phyloP scores from a whole-genome alignment of 495 filamentous ascomycete genomes.

The Neurospora cerealis region DNA sequence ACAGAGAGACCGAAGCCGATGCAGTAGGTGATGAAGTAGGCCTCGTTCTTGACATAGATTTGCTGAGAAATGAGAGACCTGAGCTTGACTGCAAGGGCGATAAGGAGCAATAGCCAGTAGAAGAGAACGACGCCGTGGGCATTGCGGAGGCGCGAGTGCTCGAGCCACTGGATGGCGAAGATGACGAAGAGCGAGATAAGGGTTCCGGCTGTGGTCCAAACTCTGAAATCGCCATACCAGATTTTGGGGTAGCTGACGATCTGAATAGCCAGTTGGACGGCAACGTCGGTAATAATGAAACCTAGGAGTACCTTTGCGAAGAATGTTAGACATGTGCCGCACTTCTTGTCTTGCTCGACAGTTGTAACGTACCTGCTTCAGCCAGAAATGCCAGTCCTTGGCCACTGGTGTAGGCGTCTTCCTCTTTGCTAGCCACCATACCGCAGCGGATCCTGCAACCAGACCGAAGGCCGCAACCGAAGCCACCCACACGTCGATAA shows the following conservation, averaged over 20 bases:
- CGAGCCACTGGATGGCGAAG: conserved; percentile 80
- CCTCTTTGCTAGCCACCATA: conserved; percentile 51
- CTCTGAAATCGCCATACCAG: conserved; percentile 76
- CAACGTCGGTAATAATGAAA: conserved; percentile 55
- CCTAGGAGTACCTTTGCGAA: conserved; percentile 52
- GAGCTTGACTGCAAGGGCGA: conserved; percentile 74
- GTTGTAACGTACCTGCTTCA: conserved; percentile 60
- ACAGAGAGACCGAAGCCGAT: conserved; percentile 62
- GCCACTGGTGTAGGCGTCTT: conserved; percentile 56
- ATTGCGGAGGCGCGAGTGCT: conserved; percentile 80
- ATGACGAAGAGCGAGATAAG: conserved; percentile 72
- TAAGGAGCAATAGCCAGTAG: conserved; percentile 89
- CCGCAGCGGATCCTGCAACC: conserved; percentile 60
- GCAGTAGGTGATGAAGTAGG: conserved; percentile 74
- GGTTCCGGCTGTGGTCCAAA: conserved; percentile 76
- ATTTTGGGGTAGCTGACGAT: conserved; percentile 56
- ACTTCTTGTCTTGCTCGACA: not conserved
- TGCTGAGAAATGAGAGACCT: conserved; percentile 76
- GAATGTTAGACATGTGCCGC: not conserved
- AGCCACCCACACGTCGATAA: conserved; percentile 77
- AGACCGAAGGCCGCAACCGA: conserved; percentile 68
- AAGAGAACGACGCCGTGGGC: conserved; percentile 90
- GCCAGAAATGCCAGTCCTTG: conserved; percentile 94
- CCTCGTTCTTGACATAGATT: conserved; percentile 49
- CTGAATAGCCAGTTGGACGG: conserved; percentile 67